Evolutionary conservation across 1,284 basidiomycete genomes (phyloP).

Genomic region (Cerioporus squamosus): DNA sequence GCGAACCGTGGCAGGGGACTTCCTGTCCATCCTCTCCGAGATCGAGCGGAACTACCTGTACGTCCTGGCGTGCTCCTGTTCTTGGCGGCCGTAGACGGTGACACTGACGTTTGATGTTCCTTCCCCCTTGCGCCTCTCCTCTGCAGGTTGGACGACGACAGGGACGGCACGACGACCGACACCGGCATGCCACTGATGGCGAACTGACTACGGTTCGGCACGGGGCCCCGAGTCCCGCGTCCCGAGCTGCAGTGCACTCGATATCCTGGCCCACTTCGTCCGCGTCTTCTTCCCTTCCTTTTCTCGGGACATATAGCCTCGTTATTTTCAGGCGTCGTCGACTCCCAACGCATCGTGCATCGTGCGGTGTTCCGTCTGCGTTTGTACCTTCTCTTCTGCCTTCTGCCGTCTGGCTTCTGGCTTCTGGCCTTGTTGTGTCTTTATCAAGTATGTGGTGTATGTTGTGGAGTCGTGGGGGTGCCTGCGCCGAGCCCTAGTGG

Average conservation of each 20-base stretch:
- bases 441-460: constrained; percentile 11
- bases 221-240: not conserved
- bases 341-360: too few species aligned
- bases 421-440: not conserved
- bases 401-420: not conserved
- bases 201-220: constrained; percentile 27
- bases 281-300: not conserved
- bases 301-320: not conserved
- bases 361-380: not conserved
- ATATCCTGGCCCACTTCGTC: not conserved
- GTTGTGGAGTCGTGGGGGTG: not conserved
- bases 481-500: not conserved
- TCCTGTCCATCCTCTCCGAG: constrained; percentile 85
- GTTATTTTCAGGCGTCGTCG: too few species aligned
- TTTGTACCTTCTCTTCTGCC: constrained; percentile 1
- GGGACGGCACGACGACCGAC: constrained; percentile 62
- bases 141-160: constrained; percentile 74
- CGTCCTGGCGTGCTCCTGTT: constrained; percentile 36
- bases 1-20: constrained; percentile 68
- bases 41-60: constrained; percentile 86
- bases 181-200: constrained; percentile 56
- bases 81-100: not conserved
- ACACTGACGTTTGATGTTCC: not conserved
- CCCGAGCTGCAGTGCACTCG: too few species aligned
- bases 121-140: constrained; percentile 2